phyloP scores from a whole-genome alignment of 2,329 filamentous ascomycete species.

The Xylariaceae sp. region DNA sequence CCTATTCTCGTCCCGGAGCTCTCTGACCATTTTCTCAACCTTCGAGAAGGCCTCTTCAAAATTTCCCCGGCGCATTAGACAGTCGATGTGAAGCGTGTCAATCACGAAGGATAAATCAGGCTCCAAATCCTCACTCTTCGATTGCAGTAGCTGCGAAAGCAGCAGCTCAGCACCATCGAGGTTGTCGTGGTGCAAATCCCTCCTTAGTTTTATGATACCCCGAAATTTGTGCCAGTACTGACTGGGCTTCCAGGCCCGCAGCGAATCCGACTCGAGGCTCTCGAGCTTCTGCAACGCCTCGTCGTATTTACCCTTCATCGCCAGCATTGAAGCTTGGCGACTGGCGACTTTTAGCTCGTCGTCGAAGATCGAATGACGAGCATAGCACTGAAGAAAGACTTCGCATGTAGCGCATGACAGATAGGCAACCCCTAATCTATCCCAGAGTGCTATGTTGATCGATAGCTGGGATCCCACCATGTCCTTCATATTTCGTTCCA shows the following conservation, averaged over 20 bases:
- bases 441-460: conserved; percentile 68
- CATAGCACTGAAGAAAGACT: conserved; percentile 70
- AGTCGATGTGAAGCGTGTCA: conserved; percentile 49
- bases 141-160: conserved; percentile 49
- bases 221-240: conserved; percentile 67
- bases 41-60: conserved; percentile 44
- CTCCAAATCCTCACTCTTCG: conserved; percentile 46
- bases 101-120: conserved; percentile 48
- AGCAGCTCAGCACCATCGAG: conserved; percentile 47
- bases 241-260: conserved; percentile 70
- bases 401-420: conserved; percentile 60
- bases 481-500: conserved; percentile 67
- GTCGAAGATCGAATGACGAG: conserved; percentile 55
- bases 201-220: conserved; percentile 59
- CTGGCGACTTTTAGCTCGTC: conserved; percentile 73
- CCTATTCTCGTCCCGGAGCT: conserved; percentile 41
- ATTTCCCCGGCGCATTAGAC: conserved; percentile 44
- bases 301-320: conserved; percentile 64
- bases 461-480: conserved; percentile 71
- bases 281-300: conserved; percentile 59
- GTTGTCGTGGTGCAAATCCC: conserved; percentile 53
- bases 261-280: conserved; percentile 52
- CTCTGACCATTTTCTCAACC: conserved; percentile 41
- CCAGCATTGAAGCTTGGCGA: conserved; percentile 61
- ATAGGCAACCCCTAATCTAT: conserved; percentile 60